Base-by-base conservation (phyloP, 2,329 filamentous ascomycete genomes). In the Colletotrichum neosansevieriae region DNA sequence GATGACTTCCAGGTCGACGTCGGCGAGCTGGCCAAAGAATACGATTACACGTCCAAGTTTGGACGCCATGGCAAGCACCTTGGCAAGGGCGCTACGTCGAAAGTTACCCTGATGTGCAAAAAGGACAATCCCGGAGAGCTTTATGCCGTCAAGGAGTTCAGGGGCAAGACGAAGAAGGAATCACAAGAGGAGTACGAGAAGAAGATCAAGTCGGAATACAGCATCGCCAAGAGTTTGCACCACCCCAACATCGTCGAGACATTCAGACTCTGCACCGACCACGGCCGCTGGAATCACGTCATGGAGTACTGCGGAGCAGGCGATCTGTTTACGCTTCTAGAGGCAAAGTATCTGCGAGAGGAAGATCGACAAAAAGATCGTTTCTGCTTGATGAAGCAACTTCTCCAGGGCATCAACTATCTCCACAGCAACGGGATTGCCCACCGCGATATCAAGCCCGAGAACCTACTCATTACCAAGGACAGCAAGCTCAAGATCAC, bases 261-360 rank as follows among this genome's bases (percentile, higher is more conserved):
- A 0, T 81, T 94, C 63, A 88, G 91, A 34, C 84, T 97, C 6
- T 96, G 93, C 81, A 89, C 87, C 13, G 86, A 94, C 72, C 87
- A 90, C 72, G 89, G 88, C 36, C 89, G 91, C 44, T 97, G 92
- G 92, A 94, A 94, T 77, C 93, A 97, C 77, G 93, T 97, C 63
- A 97, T 97, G 94, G 93, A 97, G 77, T 97, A 92, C 77, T 97
- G 94, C 81, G 86, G 88, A 3, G 89, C 93, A 72, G 94, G 94
- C 51, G 94, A 97, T 75, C 82, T 97, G 6, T 95, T 92, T 77
- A 85, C 85, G 70, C 82, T 97, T 12, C 90, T 97, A 44, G 87
- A 90, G 71, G 91, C 91, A 76, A 87, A 87, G 38, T 91, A 91
- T 73, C 88, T 97, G 71, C 87, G 83, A 64, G 80, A 83, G 3